Conservation (phyloP, 192 early-diverging fungal genomes). For the Entomortierella parvispora region DNA sequence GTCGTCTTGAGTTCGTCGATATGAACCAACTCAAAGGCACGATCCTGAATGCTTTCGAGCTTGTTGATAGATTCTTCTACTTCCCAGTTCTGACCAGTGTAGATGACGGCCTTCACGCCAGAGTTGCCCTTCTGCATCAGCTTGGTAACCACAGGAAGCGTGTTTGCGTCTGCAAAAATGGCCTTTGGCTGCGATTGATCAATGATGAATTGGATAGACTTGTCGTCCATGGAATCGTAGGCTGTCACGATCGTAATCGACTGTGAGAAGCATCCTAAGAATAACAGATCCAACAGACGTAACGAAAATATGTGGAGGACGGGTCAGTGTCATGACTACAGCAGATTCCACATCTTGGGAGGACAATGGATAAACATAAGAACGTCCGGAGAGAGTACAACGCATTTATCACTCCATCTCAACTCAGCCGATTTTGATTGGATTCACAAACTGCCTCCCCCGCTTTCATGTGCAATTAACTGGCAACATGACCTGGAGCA, state of each 20-base stretch:
- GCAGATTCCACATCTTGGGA: too few relatives aligned
- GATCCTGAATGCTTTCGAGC: conserved; percentile 19
- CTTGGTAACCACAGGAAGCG: conserved; percentile 40
- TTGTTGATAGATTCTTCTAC: conserved; percentile 11
- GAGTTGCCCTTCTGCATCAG: conserved; percentile 35
- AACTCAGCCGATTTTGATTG: too few relatives aligned
- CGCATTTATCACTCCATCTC: too few relatives aligned
- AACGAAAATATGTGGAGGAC: neutral
- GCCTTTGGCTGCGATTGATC: conserved; percentile 48
- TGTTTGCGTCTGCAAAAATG: conserved; percentile 41
- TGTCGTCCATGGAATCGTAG: conserved; percentile 86
- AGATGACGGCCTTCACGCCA: conserved; percentile 66
- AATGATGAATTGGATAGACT: conserved; percentile 68
- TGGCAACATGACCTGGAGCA: too few relatives aligned
- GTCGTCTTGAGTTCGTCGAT: conserved; percentile 61
- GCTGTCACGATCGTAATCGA: conserved; percentile 85
- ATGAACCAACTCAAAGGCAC: conserved; percentile 51
- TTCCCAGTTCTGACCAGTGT: conserved; percentile 63
- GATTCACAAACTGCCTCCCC: too few relatives aligned
- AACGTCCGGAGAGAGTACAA: too few relatives aligned
- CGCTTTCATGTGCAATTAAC: too few relatives aligned
- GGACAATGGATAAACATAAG: too few relatives aligned
- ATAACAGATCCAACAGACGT: too few relatives aligned
- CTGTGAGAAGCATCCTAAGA: conserved; percentile 70
- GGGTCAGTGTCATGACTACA: too few relatives aligned